Evolutionary conservation across 345 rosid species (phyloP).

Genomic region (Punica granatum): DNA sequence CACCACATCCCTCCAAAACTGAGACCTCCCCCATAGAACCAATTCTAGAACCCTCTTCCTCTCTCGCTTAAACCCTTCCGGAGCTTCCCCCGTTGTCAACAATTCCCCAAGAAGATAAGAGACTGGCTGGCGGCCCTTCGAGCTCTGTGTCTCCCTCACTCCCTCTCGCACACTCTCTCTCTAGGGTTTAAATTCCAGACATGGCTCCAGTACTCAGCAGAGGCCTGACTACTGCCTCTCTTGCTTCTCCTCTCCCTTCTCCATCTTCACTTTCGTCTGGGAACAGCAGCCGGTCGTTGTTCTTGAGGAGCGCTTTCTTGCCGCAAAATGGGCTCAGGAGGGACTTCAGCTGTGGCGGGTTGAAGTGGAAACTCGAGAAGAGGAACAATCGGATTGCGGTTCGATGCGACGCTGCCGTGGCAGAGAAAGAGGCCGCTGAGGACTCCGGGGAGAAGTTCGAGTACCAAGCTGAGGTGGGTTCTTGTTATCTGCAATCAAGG

Average conservation of each 20-base stretch:
- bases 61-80: slow-evolving; percentile 13
- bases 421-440: slow-evolving; percentile 77
- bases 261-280: slow-evolving; percentile 33
- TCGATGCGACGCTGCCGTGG: slow-evolving; percentile 72
- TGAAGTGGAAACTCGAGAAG: slow-evolving; percentile 55
- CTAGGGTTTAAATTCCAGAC: background rate
- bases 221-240: slow-evolving; percentile 40
- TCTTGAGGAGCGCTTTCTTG: slow-evolving; percentile 34
- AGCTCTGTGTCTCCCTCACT: too few species aligned
- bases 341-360: slow-evolving; percentile 39
- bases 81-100: background rate
- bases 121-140: too few species aligned
- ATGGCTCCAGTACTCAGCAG: slow-evolving; percentile 82
- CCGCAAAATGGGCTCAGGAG: slow-evolving; percentile 32
- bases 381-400: slow-evolving; percentile 39
- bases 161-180: too few species aligned
- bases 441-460: slow-evolving; percentile 83
- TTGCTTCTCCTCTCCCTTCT: slow-evolving; percentile 40
- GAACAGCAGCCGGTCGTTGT: slow-evolving; percentile 23
- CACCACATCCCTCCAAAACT: background rate
- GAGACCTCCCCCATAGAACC: slow-evolving; percentile 2
- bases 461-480: slow-evolving; percentile 95
- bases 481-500: slow-evolving; percentile 7
- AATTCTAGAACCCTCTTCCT: slow-evolving; percentile 14
- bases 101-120: background rate